phyloP scores from a whole-genome alignment of 768 basidiomycete species.

The Mycena rosella region DNA sequence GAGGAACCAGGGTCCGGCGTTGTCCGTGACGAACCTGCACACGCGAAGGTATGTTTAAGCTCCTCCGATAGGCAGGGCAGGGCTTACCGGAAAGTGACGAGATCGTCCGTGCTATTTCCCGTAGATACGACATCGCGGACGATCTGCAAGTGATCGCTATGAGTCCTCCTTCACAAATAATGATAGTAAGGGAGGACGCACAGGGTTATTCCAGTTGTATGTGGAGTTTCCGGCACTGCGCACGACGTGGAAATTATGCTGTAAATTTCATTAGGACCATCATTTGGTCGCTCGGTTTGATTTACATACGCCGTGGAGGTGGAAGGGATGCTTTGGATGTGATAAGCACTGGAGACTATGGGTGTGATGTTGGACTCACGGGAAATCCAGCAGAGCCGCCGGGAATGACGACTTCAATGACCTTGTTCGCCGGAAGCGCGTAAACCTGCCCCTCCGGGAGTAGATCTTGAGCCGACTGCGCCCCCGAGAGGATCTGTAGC shows the following conservation, averaged over 20 bases:
- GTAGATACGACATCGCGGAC: slow-evolving; percentile 20
- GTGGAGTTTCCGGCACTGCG: slow-evolving; percentile 42
- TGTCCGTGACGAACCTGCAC: slow-evolving; percentile 62
- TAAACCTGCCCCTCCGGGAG: slow-evolving; percentile 37
- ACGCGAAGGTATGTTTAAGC: not conserved
- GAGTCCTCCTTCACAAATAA: too few species aligned
- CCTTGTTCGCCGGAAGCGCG: slow-evolving; percentile 15
- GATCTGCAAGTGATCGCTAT: too few species aligned
- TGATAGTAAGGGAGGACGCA: not conserved
- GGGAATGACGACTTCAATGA: slow-evolving; percentile 11
- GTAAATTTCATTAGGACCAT: not conserved
- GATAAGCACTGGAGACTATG: not conserved
- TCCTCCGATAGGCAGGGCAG: too few species aligned
- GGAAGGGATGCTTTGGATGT: slow-evolving; percentile 10
- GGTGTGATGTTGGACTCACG: not conserved
- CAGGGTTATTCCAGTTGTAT: slow-evolving; percentile 10
- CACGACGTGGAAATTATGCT: slow-evolving; percentile 40
- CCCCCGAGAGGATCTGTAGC: slow-evolving; percentile 43
- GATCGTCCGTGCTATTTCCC: not conserved
- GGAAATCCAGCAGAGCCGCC: slow-evolving; percentile 1
- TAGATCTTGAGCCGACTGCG: slow-evolving; percentile 42
- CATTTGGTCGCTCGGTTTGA: not conserved
- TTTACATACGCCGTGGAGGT: slow-evolving; percentile 17
- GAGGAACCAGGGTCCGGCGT: slow-evolving; percentile 64
- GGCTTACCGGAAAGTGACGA: slow-evolving; percentile 14